Evolutionary conservation across 208 protist species (phyloP).

Genomic region (Herpetomonas muscarum): DNA sequence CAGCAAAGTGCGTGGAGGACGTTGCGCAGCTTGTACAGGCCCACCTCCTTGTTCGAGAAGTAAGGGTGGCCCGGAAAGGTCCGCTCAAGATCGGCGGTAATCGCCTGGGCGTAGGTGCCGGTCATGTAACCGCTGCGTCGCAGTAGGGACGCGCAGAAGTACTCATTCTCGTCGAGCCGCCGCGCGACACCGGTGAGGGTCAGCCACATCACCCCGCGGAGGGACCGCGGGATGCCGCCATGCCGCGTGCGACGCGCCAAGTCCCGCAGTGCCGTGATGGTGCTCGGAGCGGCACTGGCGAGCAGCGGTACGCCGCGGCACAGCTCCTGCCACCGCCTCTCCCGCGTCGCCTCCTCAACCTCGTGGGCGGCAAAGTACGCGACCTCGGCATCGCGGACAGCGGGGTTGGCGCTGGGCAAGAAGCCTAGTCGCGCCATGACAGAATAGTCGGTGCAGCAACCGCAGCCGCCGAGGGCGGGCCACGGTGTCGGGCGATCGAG

Average conservation of each 20-base stretch:
- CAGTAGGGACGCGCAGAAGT: constrained; percentile 57
- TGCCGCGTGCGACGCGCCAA: constrained; percentile 13
- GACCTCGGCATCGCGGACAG: constrained; percentile 18
- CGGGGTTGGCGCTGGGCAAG: constrained; percentile 11
- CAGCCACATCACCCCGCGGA: constrained; percentile 65
- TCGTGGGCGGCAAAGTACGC: constrained; percentile 14
- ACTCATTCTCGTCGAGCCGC: constrained; percentile 73
- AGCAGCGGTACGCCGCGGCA: constrained; percentile 51
- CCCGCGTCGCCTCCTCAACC: constrained; percentile 29
- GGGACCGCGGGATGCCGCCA: constrained; percentile 37
- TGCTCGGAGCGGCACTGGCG: constrained; percentile 26
- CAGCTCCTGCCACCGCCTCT: constrained; percentile 42
- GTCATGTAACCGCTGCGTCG: constrained; percentile 43
- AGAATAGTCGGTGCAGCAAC: constrained; percentile 47
- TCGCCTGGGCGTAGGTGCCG: constrained; percentile 31
- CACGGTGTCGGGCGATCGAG: constrained; percentile 23
- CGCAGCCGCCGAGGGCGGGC: constrained; percentile 33
- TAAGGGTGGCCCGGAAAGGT: constrained; percentile 72
- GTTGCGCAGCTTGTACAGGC: constrained; percentile 48
- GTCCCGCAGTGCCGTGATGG: constrained; percentile 29
- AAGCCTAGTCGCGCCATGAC: constrained; percentile 49
- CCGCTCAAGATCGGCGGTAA: constrained; percentile 59
- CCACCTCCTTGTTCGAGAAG: constrained; percentile 52
- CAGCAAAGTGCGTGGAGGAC: constrained; percentile 74
- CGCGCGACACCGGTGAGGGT: constrained; percentile 57